These are phyloP conservation scores for Diospyros kaki DNA, from an alignment of 148 eudicot species.

Conservation along the genomic window DNA sequence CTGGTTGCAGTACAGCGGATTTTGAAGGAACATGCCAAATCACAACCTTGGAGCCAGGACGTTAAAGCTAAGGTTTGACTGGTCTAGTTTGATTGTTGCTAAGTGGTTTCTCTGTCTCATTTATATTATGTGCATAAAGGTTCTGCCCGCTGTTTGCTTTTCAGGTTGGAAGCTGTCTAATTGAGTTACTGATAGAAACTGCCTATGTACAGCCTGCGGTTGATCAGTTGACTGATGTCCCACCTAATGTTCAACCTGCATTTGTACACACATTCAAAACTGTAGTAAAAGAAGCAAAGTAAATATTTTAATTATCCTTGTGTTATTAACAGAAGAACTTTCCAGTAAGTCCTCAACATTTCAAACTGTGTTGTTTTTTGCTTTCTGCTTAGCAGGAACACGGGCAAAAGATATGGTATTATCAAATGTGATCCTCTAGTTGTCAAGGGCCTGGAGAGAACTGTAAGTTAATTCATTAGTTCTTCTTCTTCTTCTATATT, in stretches of 20 bases:
- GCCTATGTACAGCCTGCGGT: slow-evolving; percentile 79
- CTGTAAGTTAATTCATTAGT: slow-evolving; percentile 42
- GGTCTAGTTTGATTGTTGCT: neutral
- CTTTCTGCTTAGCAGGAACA: slow-evolving; percentile 41
- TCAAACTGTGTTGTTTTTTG: slow-evolving; percentile 6
- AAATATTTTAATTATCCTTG: slow-evolving; percentile 14
- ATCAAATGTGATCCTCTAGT: slow-evolving; percentile 81
- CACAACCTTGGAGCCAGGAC: slow-evolving; percentile 64
- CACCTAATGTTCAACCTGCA: slow-evolving; percentile 90
- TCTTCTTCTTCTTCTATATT: neutral
- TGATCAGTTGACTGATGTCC: slow-evolving; percentile 48
- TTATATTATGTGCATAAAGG: slow-evolving; percentile 4
- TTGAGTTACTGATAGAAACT: slow-evolving; percentile 75
- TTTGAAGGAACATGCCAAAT: slow-evolving; percentile 45
- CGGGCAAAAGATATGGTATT: slow-evolving; percentile 64
- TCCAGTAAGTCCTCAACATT: slow-evolving; percentile 5
- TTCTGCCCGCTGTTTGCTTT: slow-evolving; percentile 14
- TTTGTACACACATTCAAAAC: slow-evolving; percentile 59
- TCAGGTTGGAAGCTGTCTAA: slow-evolving; percentile 87
- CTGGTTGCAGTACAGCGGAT: slow-evolving; percentile 54
- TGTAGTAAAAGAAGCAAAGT: slow-evolving; percentile 51
- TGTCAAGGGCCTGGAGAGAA: slow-evolving; percentile 72
- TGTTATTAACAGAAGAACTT: neutral
- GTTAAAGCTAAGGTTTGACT: slow-evolving; percentile 80
- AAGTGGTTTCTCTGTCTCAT: neutral